These are phyloP conservation scores for Chrysophaeum taylorii DNA, from an alignment of 352 stramenopile genomes.

Conservation along the genomic window DNA sequence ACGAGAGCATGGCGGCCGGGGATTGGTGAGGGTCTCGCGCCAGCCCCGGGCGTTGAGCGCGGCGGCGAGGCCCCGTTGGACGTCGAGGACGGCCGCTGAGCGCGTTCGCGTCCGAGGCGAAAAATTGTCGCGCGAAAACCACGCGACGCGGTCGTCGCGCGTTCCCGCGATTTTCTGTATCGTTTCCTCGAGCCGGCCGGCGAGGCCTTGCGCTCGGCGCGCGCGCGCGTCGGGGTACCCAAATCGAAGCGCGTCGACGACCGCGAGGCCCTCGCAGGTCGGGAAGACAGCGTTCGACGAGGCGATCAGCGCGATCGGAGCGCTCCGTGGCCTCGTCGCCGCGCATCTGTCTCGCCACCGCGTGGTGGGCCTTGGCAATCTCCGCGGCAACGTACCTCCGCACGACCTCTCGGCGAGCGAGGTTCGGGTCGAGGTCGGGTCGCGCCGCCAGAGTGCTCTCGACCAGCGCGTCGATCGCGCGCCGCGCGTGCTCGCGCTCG, in stretches of 20 bases:
- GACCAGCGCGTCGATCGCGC: too few species aligned
- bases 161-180: not conserved
- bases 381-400: too few species aligned
- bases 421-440: too few species aligned
- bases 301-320: too few species aligned
- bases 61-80: slow-evolving; percentile 6
- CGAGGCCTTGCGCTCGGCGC: not conserved
- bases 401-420: too few species aligned
- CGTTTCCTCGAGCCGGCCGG: not conserved
- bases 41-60: not conserved
- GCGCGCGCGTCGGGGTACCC: not conserved
- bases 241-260: not conserved
- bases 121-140: not conserved
- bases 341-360: too few species aligned
- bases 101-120: not conserved
- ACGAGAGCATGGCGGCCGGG: not conserved
- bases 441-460: too few species aligned
- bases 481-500: too few species aligned
- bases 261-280: too few species aligned
- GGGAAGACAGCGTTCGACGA: too few species aligned
- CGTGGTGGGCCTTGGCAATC: too few species aligned
- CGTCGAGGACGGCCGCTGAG: not conserved
- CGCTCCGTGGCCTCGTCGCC: too few species aligned
- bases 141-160: slow-evolving; percentile 1
- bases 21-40: not conserved